phyloP scores from a whole-genome alignment of 2,329 filamentous ascomycete genomes.

The Stagonosporopsis tanaceti region DNA sequence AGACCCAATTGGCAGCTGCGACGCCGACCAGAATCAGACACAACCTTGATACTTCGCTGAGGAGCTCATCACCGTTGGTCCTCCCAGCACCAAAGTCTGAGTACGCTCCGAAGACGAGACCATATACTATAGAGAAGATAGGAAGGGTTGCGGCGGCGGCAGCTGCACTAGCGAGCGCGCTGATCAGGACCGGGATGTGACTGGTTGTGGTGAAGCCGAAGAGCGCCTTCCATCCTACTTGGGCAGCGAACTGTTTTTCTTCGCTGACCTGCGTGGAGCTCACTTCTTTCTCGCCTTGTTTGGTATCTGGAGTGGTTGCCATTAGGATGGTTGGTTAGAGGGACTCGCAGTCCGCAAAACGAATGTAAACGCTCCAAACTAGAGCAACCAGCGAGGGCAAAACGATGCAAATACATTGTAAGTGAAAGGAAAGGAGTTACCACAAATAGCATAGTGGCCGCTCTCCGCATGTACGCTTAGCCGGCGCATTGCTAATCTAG shows the following conservation, averaged over 20 bases:
- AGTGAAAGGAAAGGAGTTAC: conserved; percentile 25
- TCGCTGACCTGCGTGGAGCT: conserved; percentile 21
- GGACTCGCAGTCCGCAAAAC: not conserved
- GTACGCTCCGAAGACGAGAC: conserved; percentile 76
- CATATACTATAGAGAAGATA: conserved; percentile 73
- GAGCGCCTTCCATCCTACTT: conserved; percentile 62
- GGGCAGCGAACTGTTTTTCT: conserved; percentile 30
- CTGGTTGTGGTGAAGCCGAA: conserved; percentile 75
- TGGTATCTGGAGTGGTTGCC: conserved; percentile 23
- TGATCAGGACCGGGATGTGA: conserved; percentile 64
- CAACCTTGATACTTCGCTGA: conserved; percentile 65
- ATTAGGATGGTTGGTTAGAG: conserved; percentile 13
- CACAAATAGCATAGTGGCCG: conserved; percentile 28
- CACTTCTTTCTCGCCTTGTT: conserved; percentile 26
- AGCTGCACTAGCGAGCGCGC: conserved; percentile 65
- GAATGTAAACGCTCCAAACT: conserved; percentile 8
- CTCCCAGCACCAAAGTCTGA: conserved; percentile 68
- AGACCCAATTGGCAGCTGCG: conserved; percentile 70
- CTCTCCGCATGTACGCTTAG: conserved; percentile 1
- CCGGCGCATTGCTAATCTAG: conserved; percentile 3
- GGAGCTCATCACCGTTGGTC: conserved; percentile 60
- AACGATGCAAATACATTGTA: conserved; percentile 9
- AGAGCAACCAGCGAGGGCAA: conserved; percentile 1
- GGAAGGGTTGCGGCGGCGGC: conserved; percentile 70
- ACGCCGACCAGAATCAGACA: conserved; percentile 70